These are phyloP conservation scores for Dryas drummondii DNA, from an alignment of 306 rosid species.

Conservation along the genomic window DNA sequence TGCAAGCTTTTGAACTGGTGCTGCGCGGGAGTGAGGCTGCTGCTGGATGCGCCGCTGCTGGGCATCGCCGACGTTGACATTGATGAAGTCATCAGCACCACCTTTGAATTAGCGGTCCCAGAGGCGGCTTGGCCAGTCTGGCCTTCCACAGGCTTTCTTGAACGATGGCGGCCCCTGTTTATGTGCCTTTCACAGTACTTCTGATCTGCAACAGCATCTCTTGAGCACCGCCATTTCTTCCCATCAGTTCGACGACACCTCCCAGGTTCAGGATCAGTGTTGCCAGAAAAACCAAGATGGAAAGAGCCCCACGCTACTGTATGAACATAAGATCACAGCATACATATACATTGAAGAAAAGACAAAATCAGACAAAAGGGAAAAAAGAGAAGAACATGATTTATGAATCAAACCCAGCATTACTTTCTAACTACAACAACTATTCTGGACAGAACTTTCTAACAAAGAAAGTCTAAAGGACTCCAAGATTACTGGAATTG, in stretches of 20 bases:
- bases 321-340: neutral
- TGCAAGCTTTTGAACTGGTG: slow-evolving; percentile 43
- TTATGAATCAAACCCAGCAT: slow-evolving; percentile 24
- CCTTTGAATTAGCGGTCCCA: slow-evolving; percentile 35
- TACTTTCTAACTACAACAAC: slow-evolving; percentile 9
- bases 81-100: slow-evolving; percentile 25
- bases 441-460: slow-evolving; percentile 11
- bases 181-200: slow-evolving; percentile 62
- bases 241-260: slow-evolving; percentile 67
- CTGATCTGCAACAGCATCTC: slow-evolving; percentile 59
- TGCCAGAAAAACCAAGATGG: slow-evolving; percentile 47
- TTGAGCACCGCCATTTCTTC: slow-evolving; percentile 66
- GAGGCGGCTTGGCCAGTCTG: slow-evolving; percentile 53
- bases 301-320: slow-evolving; percentile 52
- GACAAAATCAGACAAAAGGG: slow-evolving; percentile 19
- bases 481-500: too few species aligned
- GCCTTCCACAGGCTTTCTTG: slow-evolving; percentile 78
- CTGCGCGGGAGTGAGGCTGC: slow-evolving; percentile 14
- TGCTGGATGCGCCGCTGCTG: slow-evolving; percentile 29
- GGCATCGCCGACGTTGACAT: slow-evolving; percentile 28
- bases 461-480: slow-evolving; percentile 1
- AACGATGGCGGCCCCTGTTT: slow-evolving; percentile 69
- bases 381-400: slow-evolving; percentile 11
- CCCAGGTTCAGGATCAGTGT: slow-evolving; percentile 56
- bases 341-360: neutral